phyloP scores from a whole-genome alignment of 169 alveolate species.

The Nephromyces sp. region DNA sequence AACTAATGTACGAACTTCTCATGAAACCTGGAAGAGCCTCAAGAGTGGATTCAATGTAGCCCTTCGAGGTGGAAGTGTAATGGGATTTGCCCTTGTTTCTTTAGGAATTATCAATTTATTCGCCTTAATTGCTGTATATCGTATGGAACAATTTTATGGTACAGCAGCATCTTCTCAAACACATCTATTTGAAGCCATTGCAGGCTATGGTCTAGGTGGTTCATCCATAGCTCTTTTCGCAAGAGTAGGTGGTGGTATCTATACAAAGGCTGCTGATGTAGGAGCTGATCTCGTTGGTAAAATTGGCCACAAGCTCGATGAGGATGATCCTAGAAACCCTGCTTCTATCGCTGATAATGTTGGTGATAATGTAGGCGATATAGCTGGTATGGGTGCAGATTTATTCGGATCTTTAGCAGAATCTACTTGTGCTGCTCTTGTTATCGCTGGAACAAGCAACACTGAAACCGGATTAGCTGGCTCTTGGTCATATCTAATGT shows the following conservation, averaged over 20 bases:
- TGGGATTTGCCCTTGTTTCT: slow-evolving; percentile 75
- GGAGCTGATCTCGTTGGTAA: slow-evolving; percentile 83
- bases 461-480: not conserved
- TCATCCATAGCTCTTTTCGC: slow-evolving; percentile 80
- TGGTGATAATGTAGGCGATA: slow-evolving; percentile 85
- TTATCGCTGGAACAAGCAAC: slow-evolving; percentile 62
- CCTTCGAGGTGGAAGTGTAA: slow-evolving; percentile 69
- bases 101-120: slow-evolving; percentile 55
- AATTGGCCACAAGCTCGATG: slow-evolving; percentile 72
- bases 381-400: slow-evolving; percentile 92
- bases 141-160: slow-evolving; percentile 13
- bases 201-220: slow-evolving; percentile 79
- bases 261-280: slow-evolving; percentile 84
- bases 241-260: slow-evolving; percentile 88
- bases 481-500: slow-evolving; percentile 27
- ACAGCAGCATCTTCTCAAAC: slow-evolving; percentile 16
- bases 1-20: slow-evolving; percentile 70
- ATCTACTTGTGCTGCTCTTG: slow-evolving; percentile 80
- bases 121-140: slow-evolving; percentile 40
- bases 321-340: slow-evolving; percentile 82
- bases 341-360: slow-evolving; percentile 87
- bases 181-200: slow-evolving; percentile 59
- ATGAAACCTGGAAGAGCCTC: slow-evolving; percentile 54
- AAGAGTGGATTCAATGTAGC: slow-evolving; percentile 65
- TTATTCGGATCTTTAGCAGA: slow-evolving; percentile 84